Evolutionary conservation across 805 yeast species (phyloP).

Genomic region (Lipomyces lipofer): DNA sequence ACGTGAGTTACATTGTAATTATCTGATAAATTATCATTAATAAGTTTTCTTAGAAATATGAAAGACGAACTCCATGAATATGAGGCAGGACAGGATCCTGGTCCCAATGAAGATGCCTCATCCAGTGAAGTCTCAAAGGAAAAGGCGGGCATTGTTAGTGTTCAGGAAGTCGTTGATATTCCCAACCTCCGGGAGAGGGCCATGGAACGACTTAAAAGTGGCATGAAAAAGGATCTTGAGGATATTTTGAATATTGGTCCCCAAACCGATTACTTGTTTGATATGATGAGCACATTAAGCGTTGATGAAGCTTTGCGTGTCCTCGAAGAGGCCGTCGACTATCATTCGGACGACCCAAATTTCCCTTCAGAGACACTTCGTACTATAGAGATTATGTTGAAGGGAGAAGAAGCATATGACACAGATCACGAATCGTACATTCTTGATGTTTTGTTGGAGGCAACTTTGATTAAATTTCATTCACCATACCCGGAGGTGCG

Average conservation of each 20-base stretch:
- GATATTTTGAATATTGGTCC: slow-evolving; percentile 10
- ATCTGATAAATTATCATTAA: not conserved
- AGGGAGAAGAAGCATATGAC: slow-evolving; percentile 18
- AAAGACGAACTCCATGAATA: not conserved
- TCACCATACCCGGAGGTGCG: slow-evolving; percentile 68
- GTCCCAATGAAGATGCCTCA: not conserved
- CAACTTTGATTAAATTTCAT: slow-evolving; percentile 34
- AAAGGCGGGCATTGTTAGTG: slow-evolving; percentile 11
- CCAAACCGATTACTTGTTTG: slow-evolving; percentile 43
- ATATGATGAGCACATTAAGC: slow-evolving; percentile 42
- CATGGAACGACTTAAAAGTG: slow-evolving; percentile 8
- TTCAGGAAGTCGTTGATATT: slow-evolving; percentile 10
- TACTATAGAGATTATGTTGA: slow-evolving; percentile 32
- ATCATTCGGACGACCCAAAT: slow-evolving; percentile 49
- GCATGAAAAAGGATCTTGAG: slow-evolving; percentile 8
- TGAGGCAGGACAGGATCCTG: not conserved
- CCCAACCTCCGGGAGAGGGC: slow-evolving; percentile 22
- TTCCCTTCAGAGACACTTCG: slow-evolving; percentile 43
- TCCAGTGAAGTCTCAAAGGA: slow-evolving; percentile 6
- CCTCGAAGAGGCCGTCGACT: slow-evolving; percentile 41
- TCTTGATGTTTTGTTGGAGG: slow-evolving; percentile 33
- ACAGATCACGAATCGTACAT: slow-evolving; percentile 14
- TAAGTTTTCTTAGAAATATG: not conserved
- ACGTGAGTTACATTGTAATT: not conserved
- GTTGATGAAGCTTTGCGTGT: slow-evolving; percentile 42